Evolutionary conservation across 306 rosid genomes (phyloP).

Genomic region (Trichosanthes truncata): DNA sequence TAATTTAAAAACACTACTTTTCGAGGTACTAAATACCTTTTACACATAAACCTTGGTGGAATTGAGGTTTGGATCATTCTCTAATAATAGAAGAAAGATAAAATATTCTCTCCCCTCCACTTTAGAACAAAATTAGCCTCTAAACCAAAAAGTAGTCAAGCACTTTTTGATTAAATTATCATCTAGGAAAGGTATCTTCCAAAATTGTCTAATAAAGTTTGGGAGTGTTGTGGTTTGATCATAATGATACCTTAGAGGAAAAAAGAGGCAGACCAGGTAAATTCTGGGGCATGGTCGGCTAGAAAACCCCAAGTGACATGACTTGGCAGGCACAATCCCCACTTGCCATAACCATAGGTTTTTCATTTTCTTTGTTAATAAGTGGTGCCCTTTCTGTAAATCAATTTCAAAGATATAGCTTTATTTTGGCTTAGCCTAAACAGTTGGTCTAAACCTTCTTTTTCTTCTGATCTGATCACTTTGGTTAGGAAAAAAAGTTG

Average conservation of each 20-base stretch:
- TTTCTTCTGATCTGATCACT: background rate
- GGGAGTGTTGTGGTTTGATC: background rate
- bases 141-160: background rate
- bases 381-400: background rate
- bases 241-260: background rate
- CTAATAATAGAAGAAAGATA: background rate
- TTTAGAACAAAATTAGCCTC: constrained; percentile 8
- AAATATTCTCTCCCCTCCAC: constrained; percentile 14
- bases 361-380: background rate
- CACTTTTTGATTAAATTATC: background rate
- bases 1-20: background rate
- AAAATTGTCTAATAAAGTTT: background rate
- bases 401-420: constrained; percentile 1
- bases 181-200: background rate
- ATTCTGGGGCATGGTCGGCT: background rate
- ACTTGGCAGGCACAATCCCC: constrained; percentile 7
- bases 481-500: background rate
- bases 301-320: constrained; percentile 8
- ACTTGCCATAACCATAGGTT: background rate
- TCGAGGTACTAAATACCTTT: background rate
- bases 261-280: background rate
- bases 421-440: background rate
- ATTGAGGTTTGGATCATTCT: background rate
- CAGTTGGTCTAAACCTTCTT: background rate
- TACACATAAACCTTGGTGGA: background rate